These are phyloP conservation scores for Knoxdaviesia proteae DNA, from an alignment of 2,329 filamentous ascomycete genomes.

Conservation along the genomic window DNA sequence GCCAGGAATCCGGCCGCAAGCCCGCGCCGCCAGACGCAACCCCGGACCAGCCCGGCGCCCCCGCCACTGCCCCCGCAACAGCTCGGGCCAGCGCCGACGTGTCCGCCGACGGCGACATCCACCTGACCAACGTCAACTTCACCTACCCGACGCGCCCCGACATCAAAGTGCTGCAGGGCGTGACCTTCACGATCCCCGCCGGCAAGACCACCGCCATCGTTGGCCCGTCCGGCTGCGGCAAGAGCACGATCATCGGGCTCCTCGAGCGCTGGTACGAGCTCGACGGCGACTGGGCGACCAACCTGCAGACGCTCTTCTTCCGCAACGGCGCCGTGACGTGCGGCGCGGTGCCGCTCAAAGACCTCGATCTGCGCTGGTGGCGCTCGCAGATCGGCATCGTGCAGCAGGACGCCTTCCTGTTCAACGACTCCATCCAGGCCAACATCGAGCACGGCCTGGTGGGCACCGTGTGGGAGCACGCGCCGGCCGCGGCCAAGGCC, in stretches of 20 bases:
- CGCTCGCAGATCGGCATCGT: constrained; percentile 42
- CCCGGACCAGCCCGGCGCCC: constrained; percentile 18
- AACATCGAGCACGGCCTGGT: constrained; percentile 26
- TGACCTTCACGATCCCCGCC: constrained; percentile 36
- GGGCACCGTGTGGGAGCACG: constrained; percentile 17
- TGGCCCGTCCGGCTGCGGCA: constrained; percentile 51
- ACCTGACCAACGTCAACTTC: constrained; percentile 46
- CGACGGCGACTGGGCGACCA: constrained; percentile 2
- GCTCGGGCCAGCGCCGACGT: constrained; percentile 20
- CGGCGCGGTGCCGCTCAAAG: constrained; percentile 28
- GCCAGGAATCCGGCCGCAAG: constrained; percentile 4
- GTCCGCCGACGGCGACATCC: constrained; percentile 29
- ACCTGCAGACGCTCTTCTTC: not conserved
- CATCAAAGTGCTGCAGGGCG: constrained; percentile 38
- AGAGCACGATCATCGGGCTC: constrained; percentile 52
- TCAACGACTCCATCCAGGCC: constrained; percentile 39
- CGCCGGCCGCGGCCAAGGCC: constrained; percentile 29
- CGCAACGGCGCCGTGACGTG: constrained; percentile 21
- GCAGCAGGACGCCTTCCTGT: constrained; percentile 47
- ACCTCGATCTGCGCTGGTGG: constrained; percentile 44
- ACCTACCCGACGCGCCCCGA: constrained; percentile 48
- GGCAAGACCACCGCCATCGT: constrained; percentile 56
- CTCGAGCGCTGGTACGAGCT: constrained; percentile 51
- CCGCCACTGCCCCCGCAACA: too few relatives aligned
- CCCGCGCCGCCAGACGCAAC: constrained; percentile 11